Percentiles rank a stretch among this genome's conserved stretches.
phyloP scores from a whole-genome alignment of 1,284 basidiomycete species.

The Melanopsichium pennsylvanicum region DNA sequence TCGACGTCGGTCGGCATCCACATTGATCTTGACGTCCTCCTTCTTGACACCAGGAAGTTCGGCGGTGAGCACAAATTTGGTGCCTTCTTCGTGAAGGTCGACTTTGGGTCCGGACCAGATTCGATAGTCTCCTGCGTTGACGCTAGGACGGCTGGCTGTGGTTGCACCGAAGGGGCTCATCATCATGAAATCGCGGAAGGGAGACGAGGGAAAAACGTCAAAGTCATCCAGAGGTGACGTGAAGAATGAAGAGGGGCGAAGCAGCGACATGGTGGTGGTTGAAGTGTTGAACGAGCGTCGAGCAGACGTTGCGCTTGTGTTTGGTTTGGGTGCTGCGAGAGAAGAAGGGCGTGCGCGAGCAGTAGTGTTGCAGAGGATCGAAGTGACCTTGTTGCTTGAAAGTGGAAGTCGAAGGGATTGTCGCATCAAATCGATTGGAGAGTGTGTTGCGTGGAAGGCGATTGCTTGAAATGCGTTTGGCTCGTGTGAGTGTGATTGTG shows the following conservation, averaged over 20 bases:
- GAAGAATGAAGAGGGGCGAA: slow-evolving; percentile 37
- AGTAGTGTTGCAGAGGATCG: slow-evolving; percentile 23
- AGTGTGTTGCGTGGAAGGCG: background rate
- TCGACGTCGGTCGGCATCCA: slow-evolving; percentile 43
- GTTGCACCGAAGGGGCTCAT: slow-evolving; percentile 22
- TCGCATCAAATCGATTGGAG: slow-evolving; percentile 24
- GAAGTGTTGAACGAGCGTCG: slow-evolving; percentile 17
- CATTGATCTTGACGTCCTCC: slow-evolving; percentile 49
- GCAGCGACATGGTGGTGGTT: slow-evolving; percentile 32
- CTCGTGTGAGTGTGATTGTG: background rate
- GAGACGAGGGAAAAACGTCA: slow-evolving; percentile 33
- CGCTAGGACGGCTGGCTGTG: slow-evolving; percentile 24
- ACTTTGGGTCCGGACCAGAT: slow-evolving; percentile 43
- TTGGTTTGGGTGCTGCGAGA: slow-evolving; percentile 10
- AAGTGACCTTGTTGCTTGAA: slow-evolving; percentile 24
- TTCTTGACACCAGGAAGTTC: slow-evolving; percentile 52
- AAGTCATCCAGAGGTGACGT: slow-evolving; percentile 40
- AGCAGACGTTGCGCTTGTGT: background rate
- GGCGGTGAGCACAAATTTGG: slow-evolving; percentile 39
- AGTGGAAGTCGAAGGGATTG: slow-evolving; percentile 44
- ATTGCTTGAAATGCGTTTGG: too few species aligned
- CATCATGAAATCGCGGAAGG: slow-evolving; percentile 26
- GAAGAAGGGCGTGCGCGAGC: slow-evolving; percentile 12
- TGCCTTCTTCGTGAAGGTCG: slow-evolving; percentile 45
- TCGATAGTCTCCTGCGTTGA: slow-evolving; percentile 26